Conservation (phyloP, 495 filamentous ascomycete genomes). For the Penicillium salamii region DNA sequence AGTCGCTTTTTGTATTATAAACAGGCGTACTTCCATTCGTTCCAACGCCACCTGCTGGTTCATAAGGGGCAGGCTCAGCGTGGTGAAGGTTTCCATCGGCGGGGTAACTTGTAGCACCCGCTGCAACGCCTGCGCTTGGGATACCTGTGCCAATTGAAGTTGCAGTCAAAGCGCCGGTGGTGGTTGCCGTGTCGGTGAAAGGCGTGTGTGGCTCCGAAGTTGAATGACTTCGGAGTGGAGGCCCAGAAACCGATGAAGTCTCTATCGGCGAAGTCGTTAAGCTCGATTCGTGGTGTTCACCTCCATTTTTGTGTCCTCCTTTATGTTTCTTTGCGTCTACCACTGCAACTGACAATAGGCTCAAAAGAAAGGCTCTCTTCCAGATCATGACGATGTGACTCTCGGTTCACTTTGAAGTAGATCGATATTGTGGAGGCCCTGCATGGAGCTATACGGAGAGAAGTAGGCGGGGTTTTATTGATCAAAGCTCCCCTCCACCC, state of each 20-base stretch:
- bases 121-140: conserved; percentile 37
- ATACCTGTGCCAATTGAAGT: conserved; percentile 48
- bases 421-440: background rate
- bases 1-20: conserved; percentile 69
- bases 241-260: conserved; percentile 4
- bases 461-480: no score
- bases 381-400: conserved; percentile 10
- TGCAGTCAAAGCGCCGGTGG: conserved; percentile 57
- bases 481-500: no score
- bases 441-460: background rate
- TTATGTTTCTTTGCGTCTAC: conserved; percentile 11
- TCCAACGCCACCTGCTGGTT: conserved; percentile 70
- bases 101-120: conserved; percentile 60
- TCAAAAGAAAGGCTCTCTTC: conserved; percentile 9
- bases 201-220: conserved; percentile 44
- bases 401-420: background rate
- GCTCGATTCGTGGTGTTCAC: background rate
- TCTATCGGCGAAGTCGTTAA: background rate
- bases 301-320: background rate
- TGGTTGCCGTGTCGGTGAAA: conserved; percentile 56
- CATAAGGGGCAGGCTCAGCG: conserved; percentile 67
- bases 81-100: conserved; percentile 65
- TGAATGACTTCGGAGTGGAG: conserved; percentile 23
- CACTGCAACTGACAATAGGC: conserved; percentile 12
- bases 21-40: conserved; percentile 75